Evolutionary conservation across 2,329 filamentous ascomycete species (phyloP), one percentile per base, ranked within the genome.

Genomic region (Neopestalotiopsis sp.): DNA sequence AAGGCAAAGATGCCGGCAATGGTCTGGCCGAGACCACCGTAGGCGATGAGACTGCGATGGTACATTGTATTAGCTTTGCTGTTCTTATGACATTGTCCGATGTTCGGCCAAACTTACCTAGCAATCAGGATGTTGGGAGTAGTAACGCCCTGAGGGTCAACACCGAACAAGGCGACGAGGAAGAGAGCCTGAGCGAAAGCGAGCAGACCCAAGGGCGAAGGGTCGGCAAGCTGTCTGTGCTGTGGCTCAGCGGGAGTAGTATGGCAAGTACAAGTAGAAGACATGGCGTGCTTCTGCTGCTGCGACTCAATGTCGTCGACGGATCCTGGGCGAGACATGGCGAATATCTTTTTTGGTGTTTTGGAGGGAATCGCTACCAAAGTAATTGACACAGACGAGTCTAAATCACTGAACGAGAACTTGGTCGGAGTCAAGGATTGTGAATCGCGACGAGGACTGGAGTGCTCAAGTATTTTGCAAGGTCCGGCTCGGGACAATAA

Each of bases 151-250:
- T 69, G 69, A 20, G 73, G 73, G 64, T 70, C 64, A 56, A 74
- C 72, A 70, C 72, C 71, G 58, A 75, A 72, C 13, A 75, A 69
- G 34, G 71, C 71, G 61, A 75, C 68, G 68, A 74, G 73, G 70
- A 73, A 75, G 10, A 75, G 68, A 72, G 77, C 76, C 42, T 79
- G 80, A 2, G 77, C 80, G 70, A 81, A 81, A 61, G 79, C 80
- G 2, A 81, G 74, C 14, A 81, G 74, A 67, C 79, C 79, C 32
- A 81, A 69, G 73, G 76, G 67, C 68, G 73, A 74, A 69, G 73
- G 71, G 45, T 69, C 72, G 68, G 71, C 73, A 34, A 75, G 70
- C 68, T 73, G 73, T 34, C 70, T 61, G 64, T 65, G 65, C 57
- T 65, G 61, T 62, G 14, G 20, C 65, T 69, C 42, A 68, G 68